phyloP scores from a whole-genome alignment of 2,329 filamentous ascomycete genomes.

The Stenocarpella maydis region DNA sequence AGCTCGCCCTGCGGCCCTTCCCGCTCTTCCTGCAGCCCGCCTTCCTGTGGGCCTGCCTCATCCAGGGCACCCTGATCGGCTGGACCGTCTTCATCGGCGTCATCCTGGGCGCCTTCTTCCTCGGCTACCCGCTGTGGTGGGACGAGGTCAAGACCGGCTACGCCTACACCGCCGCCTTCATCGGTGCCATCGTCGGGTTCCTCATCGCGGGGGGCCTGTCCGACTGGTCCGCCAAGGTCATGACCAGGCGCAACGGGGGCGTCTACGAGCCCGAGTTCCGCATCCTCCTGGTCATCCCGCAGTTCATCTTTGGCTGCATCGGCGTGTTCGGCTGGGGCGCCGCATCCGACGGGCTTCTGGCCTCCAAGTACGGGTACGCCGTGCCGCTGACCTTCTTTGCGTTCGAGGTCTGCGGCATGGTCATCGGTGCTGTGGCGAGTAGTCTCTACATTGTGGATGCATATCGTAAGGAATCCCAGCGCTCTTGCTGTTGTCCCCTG shows the following conservation, averaged over 20 bases:
- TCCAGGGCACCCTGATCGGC: slow-evolving; percentile 89
- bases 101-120: slow-evolving; percentile 81
- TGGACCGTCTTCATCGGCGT: slow-evolving; percentile 96
- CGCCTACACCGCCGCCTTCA: slow-evolving; percentile 84
- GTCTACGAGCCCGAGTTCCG: slow-evolving; percentile 93
- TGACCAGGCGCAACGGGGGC: slow-evolving; percentile 80
- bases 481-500: neutral
- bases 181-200: slow-evolving; percentile 84
- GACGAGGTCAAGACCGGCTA: slow-evolving; percentile 84
- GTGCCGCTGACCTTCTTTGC: slow-evolving; percentile 84
- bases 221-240: slow-evolving; percentile 73
- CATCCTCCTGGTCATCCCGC: slow-evolving; percentile 82
- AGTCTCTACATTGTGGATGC: slow-evolving; percentile 93
- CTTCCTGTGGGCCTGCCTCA: slow-evolving; percentile 80
- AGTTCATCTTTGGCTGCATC: slow-evolving; percentile 78
- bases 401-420: slow-evolving; percentile 87
- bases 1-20: slow-evolving; percentile 75
- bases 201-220: slow-evolving; percentile 75
- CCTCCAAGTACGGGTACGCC: slow-evolving; percentile 70
- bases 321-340: slow-evolving; percentile 88
- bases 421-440: slow-evolving; percentile 85
- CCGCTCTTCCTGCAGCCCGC: slow-evolving; percentile 85
- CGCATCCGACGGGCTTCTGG: slow-evolving; percentile 67
- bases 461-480: slow-evolving; percentile 67
- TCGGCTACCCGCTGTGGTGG: slow-evolving; percentile 84